phyloP scores from a whole-genome alignment of 768 basidiomycete genomes.

The Tulasnella sp. region DNA sequence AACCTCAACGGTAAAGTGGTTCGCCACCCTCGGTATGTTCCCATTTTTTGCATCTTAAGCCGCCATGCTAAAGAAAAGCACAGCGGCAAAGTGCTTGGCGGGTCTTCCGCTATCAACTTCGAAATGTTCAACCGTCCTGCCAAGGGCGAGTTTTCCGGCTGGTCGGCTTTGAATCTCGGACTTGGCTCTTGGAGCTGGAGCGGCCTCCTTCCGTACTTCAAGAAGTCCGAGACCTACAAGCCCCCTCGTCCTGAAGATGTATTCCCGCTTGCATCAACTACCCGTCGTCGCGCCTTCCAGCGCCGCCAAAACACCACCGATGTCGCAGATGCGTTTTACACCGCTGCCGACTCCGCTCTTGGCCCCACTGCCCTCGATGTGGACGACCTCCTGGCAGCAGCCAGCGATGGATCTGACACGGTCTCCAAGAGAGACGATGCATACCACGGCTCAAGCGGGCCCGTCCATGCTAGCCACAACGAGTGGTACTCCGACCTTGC shows the following conservation, averaged over 20 bases:
- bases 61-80: slow-evolving; percentile 28
- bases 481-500: slow-evolving; percentile 28
- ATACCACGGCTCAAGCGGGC: slow-evolving; percentile 20
- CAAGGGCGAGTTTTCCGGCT: neutral
- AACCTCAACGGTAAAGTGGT: neutral
- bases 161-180: slow-evolving; percentile 6
- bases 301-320: slow-evolving; percentile 11
- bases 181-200: slow-evolving; percentile 21
- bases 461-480: slow-evolving; percentile 27
- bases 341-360: slow-evolving; percentile 2
- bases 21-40: neutral
- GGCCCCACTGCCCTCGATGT: slow-evolving; percentile 15
- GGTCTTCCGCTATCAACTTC: slow-evolving; percentile 31
- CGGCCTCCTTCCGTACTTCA: slow-evolving; percentile 7
- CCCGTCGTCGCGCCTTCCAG: slow-evolving; percentile 9
- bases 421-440: neutral
- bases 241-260: slow-evolving; percentile 35
- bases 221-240: slow-evolving; percentile 18
- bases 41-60: neutral
- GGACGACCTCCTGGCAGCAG: slow-evolving; percentile 5
- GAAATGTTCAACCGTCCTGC: neutral
- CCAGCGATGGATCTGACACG: slow-evolving; percentile 17
- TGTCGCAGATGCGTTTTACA: neutral
- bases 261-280: slow-evolving; percentile 10
- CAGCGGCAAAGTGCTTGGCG: slow-evolving; percentile 24